Evolutionary conservation across 2,329 filamentous ascomycete species (phyloP), one percentile per base, ranked within the genome.

Genomic region (Penicillium italicum): DNA sequence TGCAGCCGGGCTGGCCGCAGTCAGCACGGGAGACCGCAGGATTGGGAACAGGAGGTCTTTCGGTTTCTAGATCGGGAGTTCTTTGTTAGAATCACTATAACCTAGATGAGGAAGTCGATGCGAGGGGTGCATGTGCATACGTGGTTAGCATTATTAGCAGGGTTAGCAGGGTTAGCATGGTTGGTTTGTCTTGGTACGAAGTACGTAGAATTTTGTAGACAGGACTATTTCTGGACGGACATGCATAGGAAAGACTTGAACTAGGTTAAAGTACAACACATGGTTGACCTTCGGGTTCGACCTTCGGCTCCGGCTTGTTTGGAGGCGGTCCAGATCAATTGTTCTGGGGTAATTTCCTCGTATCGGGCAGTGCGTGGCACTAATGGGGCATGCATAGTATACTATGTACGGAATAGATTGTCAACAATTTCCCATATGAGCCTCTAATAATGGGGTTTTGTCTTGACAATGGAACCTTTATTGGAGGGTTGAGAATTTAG

Each of bases 1-100:
- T 50, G 53, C 53, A 55, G 52, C 40, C 31, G 52, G 40, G 52
- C 31, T 46, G 40, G n/a, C 40, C 50, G 53, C 46, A 43, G 37
- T 54, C 45, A 38, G 46, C 46, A 40, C 50, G 53, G 53, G 46
- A 51, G 47, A 45, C 46, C 53, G 11, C 33, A 31, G 40, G 22
- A 34, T 41, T 55, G 52, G 52, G 46, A 50, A 37, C 11, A 50
- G 38, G 41, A 50, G 38, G 41, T 26, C n/a, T 20, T 31, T 33
- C 16, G 2, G 1, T 34, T 45, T 11, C 20, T 8, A 34, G 4
- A 11, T 43, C n/a, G 5, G 18, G 9, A 22, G 9, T 22, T 22
- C 20, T 45, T 22, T 9, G 20, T n/a, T 20, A 16, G 26, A 43
- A 44, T 20, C 2, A 10, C 22, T 33, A 14, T 22, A n/a, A 4